Base-by-base conservation (phyloP, 2,329 filamentous ascomycete genomes). In the Rhynchosporium graminicola region DNA sequence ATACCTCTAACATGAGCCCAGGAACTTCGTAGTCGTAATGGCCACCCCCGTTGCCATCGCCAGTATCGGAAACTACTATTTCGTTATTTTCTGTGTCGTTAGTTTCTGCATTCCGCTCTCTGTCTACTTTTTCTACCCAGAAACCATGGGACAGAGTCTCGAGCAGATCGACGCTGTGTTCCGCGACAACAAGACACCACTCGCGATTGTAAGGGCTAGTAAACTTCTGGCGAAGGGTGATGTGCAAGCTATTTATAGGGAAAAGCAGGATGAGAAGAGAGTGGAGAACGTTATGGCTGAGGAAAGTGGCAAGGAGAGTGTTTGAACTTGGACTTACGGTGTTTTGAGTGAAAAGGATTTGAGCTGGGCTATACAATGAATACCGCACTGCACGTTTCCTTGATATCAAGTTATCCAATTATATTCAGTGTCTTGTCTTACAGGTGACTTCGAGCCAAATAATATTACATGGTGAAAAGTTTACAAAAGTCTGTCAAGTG, bases 151-250 rank as follows among this genome's bases (percentile, higher is more conserved):
- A 0, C 78, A 82, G 28, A 79, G 77, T 54, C 79, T 89, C 7
- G 87, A 89, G 77, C 84, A 80, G 67, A 90, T 92, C 82, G 87
- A 92, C 69, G 69, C 78, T 60, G 73, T 79, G 65, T 80, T 80
- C 74, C 74, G 72, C 62, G 73, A 78, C 47, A 75, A 76, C 48
- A 75, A 74, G 2, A 77, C 74, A 0, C 71, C 73, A 29, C 75
- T 73, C 70, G 65, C 74, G 4, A 67, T 74, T 58, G 72, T 69
- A 13, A 72, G 74, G 68, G 57, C 60, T 6, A 57, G 45, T 26
- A 60, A 64, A 36, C 4, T 63, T 33, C 10, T 62, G 29, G 43
- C 59, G 10, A 60, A 62, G n/a, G 60, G 50, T 4, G 64, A 66
- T 64, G 28, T 59, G 12, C 50, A 55, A n/a, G 63, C 60, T 45